Evolutionary conservation across 1,284 basidiomycete species (phyloP).

Genomic region (Xerocomus minutiporus): DNA sequence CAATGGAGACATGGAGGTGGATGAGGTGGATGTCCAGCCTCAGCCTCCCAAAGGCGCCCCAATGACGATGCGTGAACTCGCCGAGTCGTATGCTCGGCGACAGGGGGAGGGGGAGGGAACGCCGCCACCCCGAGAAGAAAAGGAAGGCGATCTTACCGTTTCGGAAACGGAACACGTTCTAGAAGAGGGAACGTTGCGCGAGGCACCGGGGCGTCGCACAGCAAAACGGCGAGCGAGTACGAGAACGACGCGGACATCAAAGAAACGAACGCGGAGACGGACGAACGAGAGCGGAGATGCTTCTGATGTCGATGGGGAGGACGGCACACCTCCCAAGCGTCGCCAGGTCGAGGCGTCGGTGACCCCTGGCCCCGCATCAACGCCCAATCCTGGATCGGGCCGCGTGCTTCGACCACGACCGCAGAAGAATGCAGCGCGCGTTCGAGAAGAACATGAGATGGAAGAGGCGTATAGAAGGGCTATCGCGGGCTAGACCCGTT

Average conservation of each 20-base stretch:
- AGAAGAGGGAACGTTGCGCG: slow-evolving; percentile 4
- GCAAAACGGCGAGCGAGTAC: slow-evolving; percentile 3
- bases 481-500: slow-evolving; percentile 34
- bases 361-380: slow-evolving; percentile 5
- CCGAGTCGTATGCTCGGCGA: slow-evolving; percentile 39
- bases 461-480: slow-evolving; percentile 49
- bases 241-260: slow-evolving; percentile 18
- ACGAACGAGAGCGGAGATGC: slow-evolving; percentile 5
- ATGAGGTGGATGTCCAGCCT: slow-evolving; percentile 28
- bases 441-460: slow-evolving; percentile 43
- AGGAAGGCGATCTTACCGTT: slow-evolving; percentile 3
- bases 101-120: not conserved
- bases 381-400: slow-evolving; percentile 33
- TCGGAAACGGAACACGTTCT: not conserved
- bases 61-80: slow-evolving; percentile 65
- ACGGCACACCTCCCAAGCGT: slow-evolving; percentile 22
- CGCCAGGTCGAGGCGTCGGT: slow-evolving; percentile 9
- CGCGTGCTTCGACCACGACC: slow-evolving; percentile 50
- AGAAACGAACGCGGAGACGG: slow-evolving; percentile 24
- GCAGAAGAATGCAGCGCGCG: slow-evolving; percentile 45
- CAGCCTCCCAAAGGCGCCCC: slow-evolving; percentile 33
- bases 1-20: slow-evolving; percentile 21
- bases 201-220: slow-evolving; percentile 10
- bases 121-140: slow-evolving; percentile 7
- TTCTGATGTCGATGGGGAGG: slow-evolving; percentile 24